Percentiles rank a stretch among this genome's conserved stretches.
phyloP scores from a whole-genome alignment of 345 rosid species.

The Turnera subulata region DNA sequence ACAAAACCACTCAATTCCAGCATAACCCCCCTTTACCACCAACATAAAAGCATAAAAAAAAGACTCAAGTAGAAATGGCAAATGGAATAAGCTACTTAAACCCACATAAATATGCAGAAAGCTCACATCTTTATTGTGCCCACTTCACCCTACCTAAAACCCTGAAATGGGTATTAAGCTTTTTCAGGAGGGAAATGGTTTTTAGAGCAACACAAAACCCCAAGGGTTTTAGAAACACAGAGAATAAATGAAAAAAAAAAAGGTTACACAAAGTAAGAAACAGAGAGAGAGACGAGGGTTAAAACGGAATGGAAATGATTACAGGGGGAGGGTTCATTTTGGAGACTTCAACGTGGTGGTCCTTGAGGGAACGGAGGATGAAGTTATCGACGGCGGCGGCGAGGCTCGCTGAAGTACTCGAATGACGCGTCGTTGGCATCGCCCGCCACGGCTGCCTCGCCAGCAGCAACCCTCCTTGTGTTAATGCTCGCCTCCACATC shows the following conservation, averaged over 20 bases:
- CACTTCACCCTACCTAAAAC: background rate
- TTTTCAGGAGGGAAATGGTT: background rate
- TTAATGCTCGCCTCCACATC: slow-evolving; percentile 46
- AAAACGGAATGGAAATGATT: background rate
- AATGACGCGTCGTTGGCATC: slow-evolving; percentile 24
- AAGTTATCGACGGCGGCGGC: slow-evolving; percentile 65
- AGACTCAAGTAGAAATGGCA: background rate
- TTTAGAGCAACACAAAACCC: background rate
- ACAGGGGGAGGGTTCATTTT: slow-evolving; percentile 96
- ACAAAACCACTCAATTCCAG: background rate
- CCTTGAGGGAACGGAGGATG: slow-evolving; percentile 84
- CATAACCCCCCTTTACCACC: background rate
- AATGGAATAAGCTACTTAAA: background rate
- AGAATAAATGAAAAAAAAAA: background rate
- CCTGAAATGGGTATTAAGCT: background rate
- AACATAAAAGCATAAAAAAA: background rate
- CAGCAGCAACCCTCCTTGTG: slow-evolving; percentile 21
- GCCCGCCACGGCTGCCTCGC: slow-evolving; percentile 37
- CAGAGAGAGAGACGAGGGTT: background rate
- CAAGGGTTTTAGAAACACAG: background rate
- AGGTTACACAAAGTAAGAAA: too few relatives aligned
- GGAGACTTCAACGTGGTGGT: slow-evolving; percentile 82
- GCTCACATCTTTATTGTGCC: too few relatives aligned
- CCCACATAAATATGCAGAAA: too few relatives aligned
- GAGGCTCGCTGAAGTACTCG: slow-evolving; percentile 17